Conservation (phyloP, 139 green algal genomes). For the Dunaliella primolecta region DNA sequence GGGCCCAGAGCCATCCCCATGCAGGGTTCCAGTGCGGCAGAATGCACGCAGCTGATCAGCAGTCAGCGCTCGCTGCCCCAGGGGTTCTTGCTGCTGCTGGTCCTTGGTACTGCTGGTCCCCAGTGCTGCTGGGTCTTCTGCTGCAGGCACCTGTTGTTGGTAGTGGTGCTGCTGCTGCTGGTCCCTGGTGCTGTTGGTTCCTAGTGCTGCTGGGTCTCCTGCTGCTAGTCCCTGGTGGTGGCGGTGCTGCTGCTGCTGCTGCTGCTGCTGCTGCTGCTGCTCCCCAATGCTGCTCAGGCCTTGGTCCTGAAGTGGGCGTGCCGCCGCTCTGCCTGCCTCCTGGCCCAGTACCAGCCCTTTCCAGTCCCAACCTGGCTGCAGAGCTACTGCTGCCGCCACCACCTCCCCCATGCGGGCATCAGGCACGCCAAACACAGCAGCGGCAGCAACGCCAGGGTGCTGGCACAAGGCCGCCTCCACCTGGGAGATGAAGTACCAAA, state of each 20-base stretch:
- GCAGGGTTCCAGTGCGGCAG: background rate
- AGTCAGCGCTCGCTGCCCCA: background rate
- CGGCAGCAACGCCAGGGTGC: conserved; percentile 59
- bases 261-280: background rate
- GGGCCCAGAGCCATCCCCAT: background rate
- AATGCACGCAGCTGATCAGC: background rate
- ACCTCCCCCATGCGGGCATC: conserved; percentile 71
- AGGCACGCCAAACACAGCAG: conserved; percentile 76
- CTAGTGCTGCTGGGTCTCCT: background rate
- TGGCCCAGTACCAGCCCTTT: background rate
- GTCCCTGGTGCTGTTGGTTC: too few relatives aligned
- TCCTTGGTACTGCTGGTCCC: background rate
- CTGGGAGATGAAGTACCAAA: conserved; percentile 26
- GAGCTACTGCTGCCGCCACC: background rate
- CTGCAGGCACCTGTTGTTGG: too few relatives aligned
- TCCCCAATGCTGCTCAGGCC: background rate
- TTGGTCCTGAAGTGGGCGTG: too few relatives aligned
- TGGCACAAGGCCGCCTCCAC: conserved; percentile 53
- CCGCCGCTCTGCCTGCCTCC: too few relatives aligned
- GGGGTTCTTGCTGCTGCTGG: background rate
- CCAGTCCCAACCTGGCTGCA: background rate
- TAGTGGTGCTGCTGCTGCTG: background rate
- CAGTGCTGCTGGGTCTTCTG: too few relatives aligned
- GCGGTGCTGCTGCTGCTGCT: background rate
- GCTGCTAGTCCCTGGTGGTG: background rate